A percentile compares a stretch with the other conserved stretches of the same genome.
phyloP scores from a whole-genome alignment of 805 yeast species.

The Vanderwaltozyma verrucispora region DNA sequence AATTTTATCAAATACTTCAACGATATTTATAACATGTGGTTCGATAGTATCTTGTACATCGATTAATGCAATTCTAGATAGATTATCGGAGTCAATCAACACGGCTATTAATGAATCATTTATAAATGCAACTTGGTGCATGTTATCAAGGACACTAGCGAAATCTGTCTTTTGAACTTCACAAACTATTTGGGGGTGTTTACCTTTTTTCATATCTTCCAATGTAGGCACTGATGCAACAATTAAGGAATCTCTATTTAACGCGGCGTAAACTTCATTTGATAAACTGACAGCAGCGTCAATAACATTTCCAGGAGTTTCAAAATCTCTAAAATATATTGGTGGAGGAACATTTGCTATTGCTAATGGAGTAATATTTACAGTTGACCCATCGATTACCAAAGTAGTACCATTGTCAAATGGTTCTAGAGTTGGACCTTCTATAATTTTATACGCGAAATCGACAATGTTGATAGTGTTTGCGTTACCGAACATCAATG shows the following conservation, averaged over 20 bases:
- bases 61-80: slow-evolving; percentile 42
- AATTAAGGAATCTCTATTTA: slow-evolving; percentile 38
- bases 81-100: slow-evolving; percentile 41
- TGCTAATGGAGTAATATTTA: slow-evolving; percentile 71
- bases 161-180: slow-evolving; percentile 28
- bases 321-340: slow-evolving; percentile 59
- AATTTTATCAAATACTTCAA: slow-evolving; percentile 40
- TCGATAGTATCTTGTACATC: slow-evolving; percentile 35
- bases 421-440: slow-evolving; percentile 63
- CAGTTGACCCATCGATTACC: slow-evolving; percentile 67
- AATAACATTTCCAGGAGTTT: slow-evolving; percentile 41
- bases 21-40: slow-evolving; percentile 33
- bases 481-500: slow-evolving; percentile 54
- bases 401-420: slow-evolving; percentile 67
- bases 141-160: slow-evolving; percentile 33
- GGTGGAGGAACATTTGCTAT: slow-evolving; percentile 95
- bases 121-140: slow-evolving; percentile 57
- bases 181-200: slow-evolving; percentile 35
- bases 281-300: slow-evolving; percentile 56
- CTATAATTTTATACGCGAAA: slow-evolving; percentile 48
- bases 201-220: slow-evolving; percentile 36
- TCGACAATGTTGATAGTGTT: slow-evolving; percentile 51
- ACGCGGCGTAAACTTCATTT: slow-evolving; percentile 48
- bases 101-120: slow-evolving; percentile 45
- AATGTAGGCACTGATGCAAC: slow-evolving; percentile 38